A percentile compares a stretch with the other conserved stretches of the same genome.
phyloP scores from a whole-genome alignment of 257 asterid species.

The Solanum piurae region DNA sequence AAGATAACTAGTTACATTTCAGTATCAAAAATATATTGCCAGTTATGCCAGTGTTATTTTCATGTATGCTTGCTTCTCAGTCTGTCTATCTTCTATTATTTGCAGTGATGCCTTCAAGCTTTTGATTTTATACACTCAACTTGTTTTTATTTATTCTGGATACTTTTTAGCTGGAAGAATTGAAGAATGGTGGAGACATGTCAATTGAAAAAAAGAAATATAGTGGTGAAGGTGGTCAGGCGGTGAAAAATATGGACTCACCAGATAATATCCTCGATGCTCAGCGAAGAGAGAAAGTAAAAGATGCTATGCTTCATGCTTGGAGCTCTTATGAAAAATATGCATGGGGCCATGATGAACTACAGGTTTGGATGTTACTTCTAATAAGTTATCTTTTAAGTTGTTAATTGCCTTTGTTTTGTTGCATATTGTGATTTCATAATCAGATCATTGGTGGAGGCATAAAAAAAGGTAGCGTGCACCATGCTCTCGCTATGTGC shows the following conservation, averaged over 20 bases:
- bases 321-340: constrained; percentile 95
- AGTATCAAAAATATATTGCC: not conserved
- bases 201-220: constrained; percentile 11
- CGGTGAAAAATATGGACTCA: constrained; percentile 16
- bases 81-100: not conserved
- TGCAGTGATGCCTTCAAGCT: not conserved
- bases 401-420: not conserved
- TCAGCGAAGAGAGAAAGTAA: constrained; percentile 75
- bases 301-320: constrained; percentile 94
- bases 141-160: not conserved
- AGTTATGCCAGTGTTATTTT: not conserved
- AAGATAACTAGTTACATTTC: not conserved
- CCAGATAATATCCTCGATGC: constrained; percentile 48
- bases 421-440: not conserved
- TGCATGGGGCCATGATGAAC: constrained; percentile 99
- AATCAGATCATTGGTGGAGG: not conserved
- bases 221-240: constrained; percentile 7
- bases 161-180: constrained; percentile 56
- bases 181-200: constrained; percentile 31
- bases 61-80: not conserved
- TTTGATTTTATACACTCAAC: not conserved
- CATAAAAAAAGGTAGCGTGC: not conserved
- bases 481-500: not conserved
- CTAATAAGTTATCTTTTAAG: not conserved
- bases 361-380: constrained; percentile 49